Conservation (phyloP, 2,329 filamentous ascomycete genomes). For the Colletotrichum chlorophyti region DNA sequence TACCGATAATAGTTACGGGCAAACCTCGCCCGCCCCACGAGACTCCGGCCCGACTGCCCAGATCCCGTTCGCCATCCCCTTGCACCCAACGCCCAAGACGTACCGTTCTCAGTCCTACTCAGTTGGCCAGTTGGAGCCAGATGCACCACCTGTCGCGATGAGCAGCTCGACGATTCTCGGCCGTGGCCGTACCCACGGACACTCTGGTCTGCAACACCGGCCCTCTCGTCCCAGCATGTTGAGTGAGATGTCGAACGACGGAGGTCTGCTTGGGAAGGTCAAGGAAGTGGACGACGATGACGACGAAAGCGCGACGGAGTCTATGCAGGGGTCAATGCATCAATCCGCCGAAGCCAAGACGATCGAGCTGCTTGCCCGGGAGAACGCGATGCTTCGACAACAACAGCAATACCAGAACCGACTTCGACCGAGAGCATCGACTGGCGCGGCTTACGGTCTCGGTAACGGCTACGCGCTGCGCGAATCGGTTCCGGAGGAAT, state of each 20-base stretch:
- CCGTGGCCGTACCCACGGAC: conserved; percentile 57
- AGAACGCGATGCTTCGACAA: conserved; percentile 68
- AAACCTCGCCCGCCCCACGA: conserved; percentile 58
- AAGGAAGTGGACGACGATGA: conserved; percentile 74
- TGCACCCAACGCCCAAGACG: conserved; percentile 90
- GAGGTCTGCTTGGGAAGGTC: conserved; percentile 69
- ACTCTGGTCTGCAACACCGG: conserved; percentile 78
- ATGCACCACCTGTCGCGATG: conserved; percentile 53
- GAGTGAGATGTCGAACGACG: conserved; percentile 73
- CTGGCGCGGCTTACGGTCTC: conserved; percentile 57
- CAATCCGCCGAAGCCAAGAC: conserved; percentile 66
- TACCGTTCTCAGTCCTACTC: conserved; percentile 97
- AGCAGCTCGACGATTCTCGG: conserved; percentile 56
- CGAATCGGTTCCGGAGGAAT: conserved; percentile 68
- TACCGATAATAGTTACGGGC: conserved; percentile 50
- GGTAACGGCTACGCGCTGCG: conserved; percentile 66
- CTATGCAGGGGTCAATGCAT: conserved; percentile 59
- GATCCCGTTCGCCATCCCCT: conserved; percentile 85
- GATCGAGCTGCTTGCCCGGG: conserved; percentile 67
- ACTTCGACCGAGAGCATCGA: conserved; percentile 65
- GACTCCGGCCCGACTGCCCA: conserved; percentile 65
- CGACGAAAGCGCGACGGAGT: conserved; percentile 63
- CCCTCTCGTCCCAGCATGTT: conserved; percentile 81
- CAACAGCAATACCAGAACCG: conserved; percentile 62
- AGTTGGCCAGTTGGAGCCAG: conserved; percentile 85